phyloP scores from a whole-genome alignment of 2,329 filamentous ascomycete genomes.

The Pseudogymnoascus sp. region DNA sequence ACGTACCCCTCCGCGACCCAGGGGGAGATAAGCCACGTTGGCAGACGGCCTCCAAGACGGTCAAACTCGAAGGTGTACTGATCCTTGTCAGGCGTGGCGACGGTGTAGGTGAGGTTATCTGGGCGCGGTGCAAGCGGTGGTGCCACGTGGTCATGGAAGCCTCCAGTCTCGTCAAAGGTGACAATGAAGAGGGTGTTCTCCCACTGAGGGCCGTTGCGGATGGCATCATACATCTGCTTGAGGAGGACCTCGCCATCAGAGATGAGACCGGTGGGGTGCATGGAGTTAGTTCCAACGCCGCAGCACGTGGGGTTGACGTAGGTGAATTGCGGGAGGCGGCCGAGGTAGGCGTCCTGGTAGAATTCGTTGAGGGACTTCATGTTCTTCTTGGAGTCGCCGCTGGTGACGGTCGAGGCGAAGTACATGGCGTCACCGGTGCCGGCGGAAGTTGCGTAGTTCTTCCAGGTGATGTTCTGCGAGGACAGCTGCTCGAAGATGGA shows the following conservation, averaged over 20 bases:
- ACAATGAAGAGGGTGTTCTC: slow-evolving; percentile 28
- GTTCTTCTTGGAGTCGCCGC: slow-evolving; percentile 23
- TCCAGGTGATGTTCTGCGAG: slow-evolving; percentile 28
- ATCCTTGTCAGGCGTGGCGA: slow-evolving; percentile 28
- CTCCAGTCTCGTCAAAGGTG: slow-evolving; percentile 30
- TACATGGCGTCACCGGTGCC: slow-evolving; percentile 26
- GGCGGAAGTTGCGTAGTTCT: slow-evolving; percentile 29
- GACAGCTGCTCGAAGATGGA: slow-evolving; percentile 34
- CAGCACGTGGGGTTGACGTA: slow-evolving; percentile 34
- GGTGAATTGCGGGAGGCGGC: slow-evolving; percentile 27
- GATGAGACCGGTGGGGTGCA: slow-evolving; percentile 29
- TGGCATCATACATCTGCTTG: slow-evolving; percentile 30
- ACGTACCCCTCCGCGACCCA: slow-evolving; percentile 35
- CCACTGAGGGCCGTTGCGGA: slow-evolving; percentile 30
- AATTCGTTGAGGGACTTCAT: slow-evolving; percentile 27
- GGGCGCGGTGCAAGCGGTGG: slow-evolving; percentile 27
- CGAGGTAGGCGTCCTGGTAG: slow-evolving; percentile 27
- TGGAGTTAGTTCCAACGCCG: slow-evolving; percentile 27
- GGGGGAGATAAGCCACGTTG: slow-evolving; percentile 34
- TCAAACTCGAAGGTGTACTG: slow-evolving; percentile 33
- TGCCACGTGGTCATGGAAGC: slow-evolving; percentile 30
- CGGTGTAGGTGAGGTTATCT: slow-evolving; percentile 29
- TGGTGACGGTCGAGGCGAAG: slow-evolving; percentile 29
- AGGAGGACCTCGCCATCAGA: slow-evolving; percentile 30
- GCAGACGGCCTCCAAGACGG: slow-evolving; percentile 34